A percentile compares a stretch with the other conserved stretches of the same genome.
Evolutionary conservation across 495 filamentous ascomycete genomes (phyloP).

Genomic region (Xylaria sp.): DNA sequence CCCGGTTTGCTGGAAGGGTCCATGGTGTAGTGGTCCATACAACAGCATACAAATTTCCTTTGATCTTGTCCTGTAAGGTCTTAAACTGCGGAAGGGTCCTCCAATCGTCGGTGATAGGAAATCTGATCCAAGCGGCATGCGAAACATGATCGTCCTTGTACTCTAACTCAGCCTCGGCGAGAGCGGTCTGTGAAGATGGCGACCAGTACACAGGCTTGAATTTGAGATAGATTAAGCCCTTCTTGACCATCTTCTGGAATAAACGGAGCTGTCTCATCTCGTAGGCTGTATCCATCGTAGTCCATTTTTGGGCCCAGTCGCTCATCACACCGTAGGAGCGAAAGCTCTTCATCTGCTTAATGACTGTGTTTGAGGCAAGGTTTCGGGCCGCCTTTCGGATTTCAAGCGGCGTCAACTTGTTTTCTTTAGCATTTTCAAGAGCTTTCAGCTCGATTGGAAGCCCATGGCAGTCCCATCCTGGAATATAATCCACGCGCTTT

Average conservation of each 20-base stretch:
- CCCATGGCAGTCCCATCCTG: constrained; percentile 98
- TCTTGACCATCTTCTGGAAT: constrained; percentile 84
- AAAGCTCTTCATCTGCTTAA: constrained; percentile 84
- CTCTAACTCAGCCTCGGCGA: constrained; percentile 96
- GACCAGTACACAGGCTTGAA: constrained; percentile 98
- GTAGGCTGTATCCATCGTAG: constrained; percentile 87
- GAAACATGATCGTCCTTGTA: constrained; percentile 87
- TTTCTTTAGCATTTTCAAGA: constrained; percentile 61
- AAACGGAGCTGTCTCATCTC: constrained; percentile 86
- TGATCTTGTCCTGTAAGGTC: constrained; percentile 39
- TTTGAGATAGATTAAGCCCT: constrained; percentile 83
- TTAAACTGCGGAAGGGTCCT: constrained; percentile 43
- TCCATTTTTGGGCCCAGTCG: constrained; percentile 92
- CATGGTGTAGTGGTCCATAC: constrained; percentile 99
- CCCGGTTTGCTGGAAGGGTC: constrained; percentile 93
- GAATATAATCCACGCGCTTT: constrained; percentile 81
- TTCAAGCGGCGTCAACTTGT: constrained; percentile 44
- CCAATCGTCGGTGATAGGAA: constrained; percentile 68
- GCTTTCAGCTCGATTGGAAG: constrained; percentile 97
- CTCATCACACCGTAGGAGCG: constrained; percentile 87
- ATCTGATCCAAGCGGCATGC: constrained; percentile 80
- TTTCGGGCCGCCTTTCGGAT: constrained; percentile 75
- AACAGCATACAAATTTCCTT: constrained; percentile 66
- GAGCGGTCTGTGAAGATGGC: constrained; percentile 84
- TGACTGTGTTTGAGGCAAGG: constrained; percentile 76